Percentiles rank a stretch among this genome's conserved stretches.
Evolutionary conservation across 1,284 basidiomycete genomes (phyloP).

Genomic region (Wallemia mellicola): DNA sequence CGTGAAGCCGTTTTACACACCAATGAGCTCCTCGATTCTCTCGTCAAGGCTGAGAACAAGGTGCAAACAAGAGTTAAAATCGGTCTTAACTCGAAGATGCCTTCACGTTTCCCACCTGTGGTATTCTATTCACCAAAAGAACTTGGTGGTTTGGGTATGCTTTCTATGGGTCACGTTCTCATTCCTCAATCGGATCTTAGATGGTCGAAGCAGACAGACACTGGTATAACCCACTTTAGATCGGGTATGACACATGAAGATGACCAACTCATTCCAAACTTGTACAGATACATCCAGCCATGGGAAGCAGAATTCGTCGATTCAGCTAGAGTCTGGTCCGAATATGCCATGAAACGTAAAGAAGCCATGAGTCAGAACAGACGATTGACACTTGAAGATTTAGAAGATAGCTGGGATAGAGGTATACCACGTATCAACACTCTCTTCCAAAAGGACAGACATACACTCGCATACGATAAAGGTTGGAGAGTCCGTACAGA

Average conservation of each 20-base stretch:
- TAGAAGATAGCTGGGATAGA: constrained; percentile 92
- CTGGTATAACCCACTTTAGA: constrained; percentile 79
- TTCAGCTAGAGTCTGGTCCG: constrained; percentile 93
- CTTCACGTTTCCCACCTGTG: constrained; percentile 80
- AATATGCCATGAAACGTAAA: constrained; percentile 98
- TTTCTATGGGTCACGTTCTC: constrained; percentile 96
- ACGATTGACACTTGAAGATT: constrained; percentile 78
- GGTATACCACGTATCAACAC: constrained; percentile 96
- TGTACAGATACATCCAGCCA: constrained; percentile 92
- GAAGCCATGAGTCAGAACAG: constrained; percentile 95
- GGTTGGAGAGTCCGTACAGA: constrained; percentile 83
- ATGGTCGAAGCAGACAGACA: constrained; percentile 96
- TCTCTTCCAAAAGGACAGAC: constrained; percentile 88
- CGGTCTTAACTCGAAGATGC: constrained; percentile 96
- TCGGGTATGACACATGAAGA: constrained; percentile 67
- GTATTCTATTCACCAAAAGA: constrained; percentile 95
- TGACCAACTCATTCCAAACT: constrained; percentile 77
- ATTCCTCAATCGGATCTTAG: constrained; percentile 90
- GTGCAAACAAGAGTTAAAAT: constrained; percentile 99
- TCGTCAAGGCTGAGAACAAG: constrained; percentile 95
- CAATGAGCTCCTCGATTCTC: constrained; percentile 68
- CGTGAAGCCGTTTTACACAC: constrained; percentile 97
- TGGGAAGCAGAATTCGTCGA: constrained; percentile 99
- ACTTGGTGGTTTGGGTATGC: constrained; percentile 88
- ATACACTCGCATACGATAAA: constrained; percentile 89